Evolutionary conservation across 805 yeast species (phyloP), one percentile per base, ranked within the genome.

Genomic region (Ogataea dorogensis): DNA sequence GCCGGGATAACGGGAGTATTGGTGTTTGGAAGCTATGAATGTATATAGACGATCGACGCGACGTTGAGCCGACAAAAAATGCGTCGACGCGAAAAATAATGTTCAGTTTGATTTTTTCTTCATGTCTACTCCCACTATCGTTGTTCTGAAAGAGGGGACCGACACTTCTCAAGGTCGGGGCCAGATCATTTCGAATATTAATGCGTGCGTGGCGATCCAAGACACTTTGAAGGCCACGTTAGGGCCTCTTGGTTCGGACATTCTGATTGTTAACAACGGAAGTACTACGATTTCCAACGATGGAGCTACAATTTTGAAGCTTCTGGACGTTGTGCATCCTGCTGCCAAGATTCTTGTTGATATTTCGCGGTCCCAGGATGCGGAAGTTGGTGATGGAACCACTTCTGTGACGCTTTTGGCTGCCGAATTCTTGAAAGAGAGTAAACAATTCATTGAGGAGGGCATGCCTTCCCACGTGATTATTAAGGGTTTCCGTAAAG

Each of bases 381-480:
- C 94, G 42, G 98, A 91, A 63, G 96, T 93, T 47, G 98, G 98
- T 42, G 98, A 91, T 65, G 98, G 98, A 49, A 91, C 98, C 28
- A 91, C 98, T 1, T 83, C 96, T 18, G 98, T 91, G 14, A 86
- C 97, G 0, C 81, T 91, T 20, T 63, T 93, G 40, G 96, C 98
- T 2, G 96, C 97, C 38, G 98, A 93, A 66, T 71, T 93, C 43
- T 74, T 93, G 63, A 87, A 87, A 58, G 98, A 93, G 63, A 79
- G 89, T 47, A 88, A 87, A 56, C 65, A 76, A 28, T 93, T 91
- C 58, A 86, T 93, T 42, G 98, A 93, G 64, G 99, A 93, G 64
- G 96, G 96, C 24, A 86, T 93, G 47, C 85, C 96, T 20, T 81
- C 97, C 5, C 95, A 87, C 58, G 73, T 88, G 30, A 86, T 93